Percentiles rank a stretch among this genome's conserved stretches.
These are phyloP conservation scores for Vanrija sp. DNA, from an alignment of 1,284 basidiomycete genomes.

Conservation along the genomic window DNA sequence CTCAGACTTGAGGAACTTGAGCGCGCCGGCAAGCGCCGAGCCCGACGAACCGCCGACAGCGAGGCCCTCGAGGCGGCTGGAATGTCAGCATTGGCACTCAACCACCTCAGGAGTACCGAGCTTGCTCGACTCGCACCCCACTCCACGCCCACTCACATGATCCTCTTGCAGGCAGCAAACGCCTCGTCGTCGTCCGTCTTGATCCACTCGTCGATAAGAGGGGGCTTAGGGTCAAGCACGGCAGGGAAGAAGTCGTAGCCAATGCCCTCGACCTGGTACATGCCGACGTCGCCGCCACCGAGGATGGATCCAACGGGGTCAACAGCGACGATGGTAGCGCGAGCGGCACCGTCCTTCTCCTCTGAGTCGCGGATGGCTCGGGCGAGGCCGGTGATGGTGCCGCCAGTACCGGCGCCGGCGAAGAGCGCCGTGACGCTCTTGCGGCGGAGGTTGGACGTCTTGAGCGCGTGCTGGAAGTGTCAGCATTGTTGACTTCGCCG, in stretches of 20 bases:
- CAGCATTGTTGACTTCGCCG: background rate
- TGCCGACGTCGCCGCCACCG: slow-evolving; percentile 56
- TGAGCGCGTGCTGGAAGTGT: slow-evolving; percentile 38
- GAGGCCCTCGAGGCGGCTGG: slow-evolving; percentile 68
- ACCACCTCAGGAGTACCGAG: background rate
- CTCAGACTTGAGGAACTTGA: slow-evolving; percentile 68
- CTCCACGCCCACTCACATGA: slow-evolving; percentile 55
- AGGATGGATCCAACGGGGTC: slow-evolving; percentile 94
- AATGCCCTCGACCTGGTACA: slow-evolving; percentile 88
- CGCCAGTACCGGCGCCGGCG: slow-evolving; percentile 91
- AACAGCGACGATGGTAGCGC: slow-evolving; percentile 65
- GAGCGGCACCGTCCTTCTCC: slow-evolving; percentile 16
- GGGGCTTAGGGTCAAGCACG: slow-evolving; percentile 53
- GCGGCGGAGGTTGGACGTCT: slow-evolving; percentile 40
- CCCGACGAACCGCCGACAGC: slow-evolving; percentile 91
- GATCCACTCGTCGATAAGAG: slow-evolving; percentile 65
- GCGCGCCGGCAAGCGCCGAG: slow-evolving; percentile 70
- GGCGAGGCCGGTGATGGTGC: slow-evolving; percentile 84
- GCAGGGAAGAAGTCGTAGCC: slow-evolving; percentile 83
- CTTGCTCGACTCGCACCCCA: background rate
- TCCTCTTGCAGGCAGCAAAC: slow-evolving; percentile 66
- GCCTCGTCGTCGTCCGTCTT: slow-evolving; percentile 81
- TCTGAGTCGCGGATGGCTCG: slow-evolving; percentile 67
- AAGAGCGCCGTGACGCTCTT: slow-evolving; percentile 75
- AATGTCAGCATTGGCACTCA: background rate